These are phyloP conservation scores for Phytophthora uliginosa DNA, from an alignment of 352 stramenopile genomes.

Conservation along the genomic window DNA sequence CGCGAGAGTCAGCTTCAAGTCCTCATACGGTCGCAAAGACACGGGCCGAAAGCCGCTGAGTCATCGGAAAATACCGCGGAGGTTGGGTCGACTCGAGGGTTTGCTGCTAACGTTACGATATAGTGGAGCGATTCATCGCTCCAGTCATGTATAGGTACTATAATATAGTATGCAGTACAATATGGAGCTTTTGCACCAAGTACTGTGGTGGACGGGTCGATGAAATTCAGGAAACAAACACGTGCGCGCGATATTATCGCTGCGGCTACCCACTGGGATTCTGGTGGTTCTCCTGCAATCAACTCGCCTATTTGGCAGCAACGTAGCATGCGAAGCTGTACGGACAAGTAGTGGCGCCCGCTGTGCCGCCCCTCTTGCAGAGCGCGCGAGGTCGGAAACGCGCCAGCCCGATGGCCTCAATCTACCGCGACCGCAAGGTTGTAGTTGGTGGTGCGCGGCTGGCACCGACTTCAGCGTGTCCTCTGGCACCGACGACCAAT, in stretches of 20 bases:
- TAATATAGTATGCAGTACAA: no score
- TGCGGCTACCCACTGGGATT: not conserved
- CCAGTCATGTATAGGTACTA: no score
- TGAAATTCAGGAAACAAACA: no score
- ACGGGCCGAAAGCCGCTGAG: conserved; percentile 3
- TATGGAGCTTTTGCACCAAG: no score
- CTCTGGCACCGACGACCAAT: conserved; percentile 1
- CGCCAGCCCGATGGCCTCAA: not conserved
- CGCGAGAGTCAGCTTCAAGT: conserved; percentile 16
- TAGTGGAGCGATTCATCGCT: no score
- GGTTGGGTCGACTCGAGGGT: not conserved
- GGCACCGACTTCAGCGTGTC: not conserved
- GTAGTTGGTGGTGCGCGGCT: not conserved
- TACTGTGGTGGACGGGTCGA: no score
- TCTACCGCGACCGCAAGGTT: not conserved
- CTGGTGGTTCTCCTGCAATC: conserved; percentile 2
- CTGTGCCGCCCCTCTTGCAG: not conserved
- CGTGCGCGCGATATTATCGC: conserved; percentile 5
- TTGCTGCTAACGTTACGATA: no score
- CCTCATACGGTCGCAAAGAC: conserved; percentile 32
- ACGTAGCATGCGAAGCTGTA: not conserved
- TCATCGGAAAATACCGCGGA: conserved; percentile 18
- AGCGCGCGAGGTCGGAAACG: not conserved
- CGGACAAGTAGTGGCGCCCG: not conserved
- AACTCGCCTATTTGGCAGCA: not conserved